These are phyloP conservation scores for Penicillium herquei DNA, from an alignment of 495 filamentous ascomycete genomes.

Conservation along the genomic window DNA sequence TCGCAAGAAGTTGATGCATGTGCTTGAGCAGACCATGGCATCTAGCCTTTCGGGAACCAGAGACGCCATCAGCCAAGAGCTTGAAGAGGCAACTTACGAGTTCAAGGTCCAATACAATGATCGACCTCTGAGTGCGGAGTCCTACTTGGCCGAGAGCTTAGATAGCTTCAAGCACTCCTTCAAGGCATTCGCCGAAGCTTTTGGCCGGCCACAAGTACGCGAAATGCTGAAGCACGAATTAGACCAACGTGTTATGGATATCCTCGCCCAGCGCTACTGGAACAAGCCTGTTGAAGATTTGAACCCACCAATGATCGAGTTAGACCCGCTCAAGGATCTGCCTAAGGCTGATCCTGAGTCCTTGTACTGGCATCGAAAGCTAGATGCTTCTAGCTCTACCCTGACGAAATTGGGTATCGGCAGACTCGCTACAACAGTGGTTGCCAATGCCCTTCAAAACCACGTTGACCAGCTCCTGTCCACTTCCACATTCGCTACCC, in stretches of 20 bases:
- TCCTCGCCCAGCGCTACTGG: slow-evolving; percentile 95
- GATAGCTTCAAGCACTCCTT: slow-evolving; percentile 98
- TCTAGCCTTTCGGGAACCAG: slow-evolving; percentile 81
- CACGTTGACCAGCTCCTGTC: slow-evolving; percentile 77
- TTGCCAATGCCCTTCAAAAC: slow-evolving; percentile 81
- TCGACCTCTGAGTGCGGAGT: slow-evolving; percentile 87
- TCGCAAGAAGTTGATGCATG: slow-evolving; percentile 93
- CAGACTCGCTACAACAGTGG: slow-evolving; percentile 84
- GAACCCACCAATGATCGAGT: slow-evolving; percentile 56
- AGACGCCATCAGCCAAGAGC: slow-evolving; percentile 89
- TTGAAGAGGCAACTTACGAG: slow-evolving; percentile 96
- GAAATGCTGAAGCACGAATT: slow-evolving; percentile 88
- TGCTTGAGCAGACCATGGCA: slow-evolving; percentile 96
- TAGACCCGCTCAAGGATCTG: slow-evolving; percentile 71
- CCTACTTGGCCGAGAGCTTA: slow-evolving; percentile 90
- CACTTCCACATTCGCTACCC: slow-evolving; percentile 77
- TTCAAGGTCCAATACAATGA: slow-evolving; percentile 99
- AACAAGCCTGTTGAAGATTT: slow-evolving; percentile 90
- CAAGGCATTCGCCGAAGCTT: slow-evolving; percentile 84
- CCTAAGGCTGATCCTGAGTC: slow-evolving; percentile 81
- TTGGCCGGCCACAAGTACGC: slow-evolving; percentile 85
- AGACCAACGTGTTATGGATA: slow-evolving; percentile 90
- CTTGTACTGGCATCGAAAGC: slow-evolving; percentile 88
- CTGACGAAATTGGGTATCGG: slow-evolving; percentile 94
- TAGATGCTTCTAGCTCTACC: slow-evolving; percentile 86